Conservation (phyloP, 371 early-diverging fungal genomes). For the Dichotomocladium elegans region DNA sequence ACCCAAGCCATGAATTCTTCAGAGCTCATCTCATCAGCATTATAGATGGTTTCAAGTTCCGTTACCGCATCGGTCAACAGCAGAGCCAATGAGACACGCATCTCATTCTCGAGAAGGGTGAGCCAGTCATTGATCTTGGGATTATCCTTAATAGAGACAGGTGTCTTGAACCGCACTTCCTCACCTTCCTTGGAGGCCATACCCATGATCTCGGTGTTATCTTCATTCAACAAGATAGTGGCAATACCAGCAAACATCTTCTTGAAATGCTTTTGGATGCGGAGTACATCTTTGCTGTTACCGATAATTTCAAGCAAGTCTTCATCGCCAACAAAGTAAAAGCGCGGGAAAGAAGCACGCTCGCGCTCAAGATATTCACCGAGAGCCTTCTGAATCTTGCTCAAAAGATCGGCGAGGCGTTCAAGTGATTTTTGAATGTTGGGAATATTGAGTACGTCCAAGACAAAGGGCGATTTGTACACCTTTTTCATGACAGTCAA, state of each 20-base stretch:
- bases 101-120: constrained; percentile 89
- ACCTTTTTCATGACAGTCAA: constrained; percentile 97
- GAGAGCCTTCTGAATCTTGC: constrained; percentile 96
- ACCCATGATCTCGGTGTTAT: constrained; percentile 69
- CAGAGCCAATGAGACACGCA: constrained; percentile 81
- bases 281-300: constrained; percentile 92
- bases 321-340: constrained; percentile 99
- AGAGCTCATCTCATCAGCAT: constrained; percentile 57
- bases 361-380: constrained; percentile 98
- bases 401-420: constrained; percentile 86
- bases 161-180: constrained; percentile 74
- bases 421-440: constrained; percentile 95
- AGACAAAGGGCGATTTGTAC: constrained; percentile 93
- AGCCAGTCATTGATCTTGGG: constrained; percentile 97
- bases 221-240: constrained; percentile 79
- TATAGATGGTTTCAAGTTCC: constrained; percentile 64
- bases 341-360: constrained; percentile 95
- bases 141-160: constrained; percentile 77
- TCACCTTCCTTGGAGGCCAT: constrained; percentile 95
- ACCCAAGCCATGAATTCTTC: constrained; percentile 81
- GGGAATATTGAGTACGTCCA: constrained; percentile 91
- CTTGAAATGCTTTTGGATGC: constrained; percentile 97
- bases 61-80: constrained; percentile 70
- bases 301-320: constrained; percentile 98
- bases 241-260: constrained; percentile 99